Conservation (phyloP, 352 stramenopile genomes). For the Phytophthora sojae region DNA sequence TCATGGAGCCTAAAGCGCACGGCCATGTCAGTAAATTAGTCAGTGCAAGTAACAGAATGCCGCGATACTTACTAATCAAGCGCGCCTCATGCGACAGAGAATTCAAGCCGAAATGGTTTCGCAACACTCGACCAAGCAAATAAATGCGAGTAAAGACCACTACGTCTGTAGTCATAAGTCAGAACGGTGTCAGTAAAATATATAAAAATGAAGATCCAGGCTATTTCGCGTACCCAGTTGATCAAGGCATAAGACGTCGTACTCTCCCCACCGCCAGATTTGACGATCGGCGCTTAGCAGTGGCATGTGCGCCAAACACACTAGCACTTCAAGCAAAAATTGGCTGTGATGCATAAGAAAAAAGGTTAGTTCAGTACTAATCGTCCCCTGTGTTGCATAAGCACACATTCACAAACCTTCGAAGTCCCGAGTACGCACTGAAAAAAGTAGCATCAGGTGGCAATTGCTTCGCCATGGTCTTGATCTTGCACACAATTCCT, state of each 20-base stretch:
- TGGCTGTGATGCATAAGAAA: slow-evolving; percentile 20
- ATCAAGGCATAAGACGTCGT: slow-evolving; percentile 48
- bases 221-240: slow-evolving; percentile 48
- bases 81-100: slow-evolving; percentile 46
- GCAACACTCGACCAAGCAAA: slow-evolving; percentile 58
- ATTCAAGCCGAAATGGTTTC: slow-evolving; percentile 56
- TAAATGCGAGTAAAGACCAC: slow-evolving; percentile 64
- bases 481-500: slow-evolving; percentile 50
- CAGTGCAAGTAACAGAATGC: too few species aligned
- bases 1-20: slow-evolving; percentile 44
- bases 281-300: slow-evolving; percentile 36
- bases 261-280: slow-evolving; percentile 37
- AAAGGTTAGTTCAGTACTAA: neutral
- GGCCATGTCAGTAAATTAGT: too few species aligned
- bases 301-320: slow-evolving; percentile 56
- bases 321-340: slow-evolving; percentile 51
- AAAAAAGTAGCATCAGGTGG: slow-evolving; percentile 40
- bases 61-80: slow-evolving; percentile 36
- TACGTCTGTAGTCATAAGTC: slow-evolving; percentile 36
- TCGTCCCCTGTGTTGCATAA: too few species aligned
- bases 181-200: slow-evolving; percentile 1
- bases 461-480: slow-evolving; percentile 54
- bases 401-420: slow-evolving; percentile 26
- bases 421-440: slow-evolving; percentile 47
- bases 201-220: neutral